Evolutionary conservation across 768 basidiomycete species (phyloP).

Genomic region (Goffeauzyma gilvescens): DNA sequence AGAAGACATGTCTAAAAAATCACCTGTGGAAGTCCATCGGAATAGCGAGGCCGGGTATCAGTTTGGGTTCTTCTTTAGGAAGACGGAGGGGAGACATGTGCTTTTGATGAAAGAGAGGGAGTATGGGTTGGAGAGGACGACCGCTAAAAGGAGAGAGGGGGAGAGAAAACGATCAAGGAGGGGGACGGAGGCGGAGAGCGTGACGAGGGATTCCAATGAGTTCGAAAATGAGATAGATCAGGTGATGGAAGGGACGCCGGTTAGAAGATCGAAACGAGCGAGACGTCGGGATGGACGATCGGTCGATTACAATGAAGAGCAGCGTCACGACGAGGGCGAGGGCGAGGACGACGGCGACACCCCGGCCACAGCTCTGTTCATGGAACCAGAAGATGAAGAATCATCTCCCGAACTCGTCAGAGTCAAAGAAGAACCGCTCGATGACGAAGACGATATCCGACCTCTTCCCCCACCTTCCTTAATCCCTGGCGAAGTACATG

Average conservation of each 20-base stretch:
- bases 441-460: conserved; percentile 13
- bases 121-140: too few species aligned
- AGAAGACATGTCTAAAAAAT: conserved; percentile 38
- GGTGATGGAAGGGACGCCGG: too few species aligned
- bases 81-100: conserved; percentile 55
- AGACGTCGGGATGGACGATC: too few species aligned
- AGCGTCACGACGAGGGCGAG: not conserved
- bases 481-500: not conserved
- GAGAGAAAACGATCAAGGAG: too few species aligned
- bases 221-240: too few species aligned
- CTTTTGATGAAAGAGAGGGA: conserved; percentile 65
- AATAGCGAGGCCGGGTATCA: conserved; percentile 82
- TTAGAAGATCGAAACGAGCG: too few species aligned
- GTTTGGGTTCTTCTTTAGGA: conserved; percentile 74
- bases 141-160: too few species aligned
- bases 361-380: too few species aligned
- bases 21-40: conserved; percentile 61
- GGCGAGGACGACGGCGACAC: not conserved
- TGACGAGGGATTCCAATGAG: too few species aligned
- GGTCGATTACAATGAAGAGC: too few species aligned
- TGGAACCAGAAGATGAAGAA: too few species aligned
- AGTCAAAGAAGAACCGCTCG: conserved; percentile 13
- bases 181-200: too few species aligned
- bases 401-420: not conserved
- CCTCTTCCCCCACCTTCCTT: not conserved